Evolutionary conservation across 1,139 yeast genomes (phyloP), one percentile per base, ranked within the genome.

Genomic region (Scheffersomyces titani): DNA sequence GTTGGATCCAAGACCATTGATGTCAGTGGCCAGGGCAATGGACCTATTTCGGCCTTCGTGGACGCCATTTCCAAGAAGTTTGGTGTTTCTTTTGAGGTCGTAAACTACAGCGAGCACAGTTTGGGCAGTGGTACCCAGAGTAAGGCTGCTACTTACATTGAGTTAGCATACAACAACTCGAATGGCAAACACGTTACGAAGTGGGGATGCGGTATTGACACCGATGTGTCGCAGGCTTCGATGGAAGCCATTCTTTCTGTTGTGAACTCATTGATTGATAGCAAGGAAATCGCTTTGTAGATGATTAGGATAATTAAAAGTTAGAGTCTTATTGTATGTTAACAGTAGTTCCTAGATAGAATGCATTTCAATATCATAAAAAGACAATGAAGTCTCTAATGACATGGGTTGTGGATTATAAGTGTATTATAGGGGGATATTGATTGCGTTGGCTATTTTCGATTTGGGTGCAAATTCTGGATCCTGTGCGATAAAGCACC

Each of bases 151-250:
- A 77, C 83, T 16, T 80, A 76, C 65, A 76, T 80, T 54, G 81
- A 79, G 67, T 75, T 78, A 55, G 68, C 73, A 30, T 77, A 67
- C 64, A 53, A 70, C 55, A 67, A 71, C 60, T 58, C 69, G 30
- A 59, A 66, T 4, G 74, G 75, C 52, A 64, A 66, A 50, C 69
- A 67, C 58, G 68, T 65, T 48, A 67, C 66, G 55, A 68, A 65
- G 58, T 80, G 84, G 84, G 84, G 84, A 36, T 75, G 79, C 61
- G 83, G 83, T 59, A 74, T 80, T 52, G 72, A 79, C 63, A 70
- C 76, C 50, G 84, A 80, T 70, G 82, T 78, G 49, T 70, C 80
- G 19, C 76, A 78, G 68, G 81, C 84, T n/a, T 77, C 83, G 2
- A 74, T 80, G 61, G 75, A 78, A 62, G 83, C 84, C 57, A 79